Evolutionary conservation across 1,284 basidiomycete species (phyloP).

Genomic region (Tilletia horrida): DNA sequence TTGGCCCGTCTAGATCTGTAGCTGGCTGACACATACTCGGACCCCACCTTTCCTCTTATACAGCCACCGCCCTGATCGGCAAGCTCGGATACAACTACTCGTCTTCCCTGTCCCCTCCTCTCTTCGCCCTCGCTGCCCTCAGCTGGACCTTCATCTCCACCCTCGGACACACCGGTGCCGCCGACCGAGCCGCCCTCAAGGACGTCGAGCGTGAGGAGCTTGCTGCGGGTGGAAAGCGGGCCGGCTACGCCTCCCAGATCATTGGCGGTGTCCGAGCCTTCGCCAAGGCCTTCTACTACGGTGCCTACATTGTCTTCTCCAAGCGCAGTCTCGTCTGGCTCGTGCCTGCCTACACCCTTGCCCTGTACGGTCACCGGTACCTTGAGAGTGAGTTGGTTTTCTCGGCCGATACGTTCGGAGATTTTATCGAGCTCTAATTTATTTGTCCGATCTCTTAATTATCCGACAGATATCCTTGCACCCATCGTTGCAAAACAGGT

Average conservation of each 20-base stretch:
- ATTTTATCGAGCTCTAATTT: no score
- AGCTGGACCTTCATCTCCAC: slow-evolving; percentile 45
- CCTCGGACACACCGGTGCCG: slow-evolving; percentile 31
- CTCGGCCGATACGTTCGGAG: no score
- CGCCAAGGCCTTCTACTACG: slow-evolving; percentile 52
- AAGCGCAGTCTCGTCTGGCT: slow-evolving; percentile 55
- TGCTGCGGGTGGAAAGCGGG: slow-evolving; percentile 21
- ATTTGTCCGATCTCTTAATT: no score
- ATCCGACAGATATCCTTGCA: slow-evolving; percentile 40
- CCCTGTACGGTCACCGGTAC: slow-evolving; percentile 56
- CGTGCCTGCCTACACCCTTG: slow-evolving; percentile 52
- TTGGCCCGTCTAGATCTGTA: neutral
- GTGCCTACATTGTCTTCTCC: slow-evolving; percentile 47
- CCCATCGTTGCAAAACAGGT: slow-evolving; percentile 54
- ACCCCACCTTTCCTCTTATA: neutral
- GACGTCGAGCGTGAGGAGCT: slow-evolving; percentile 23
- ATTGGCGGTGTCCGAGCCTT: slow-evolving; percentile 42
- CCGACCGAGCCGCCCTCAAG: slow-evolving; percentile 18
- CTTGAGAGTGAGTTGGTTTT: slow-evolving; percentile 42
- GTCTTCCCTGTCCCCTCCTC: slow-evolving; percentile 48
- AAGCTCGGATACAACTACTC: slow-evolving; percentile 56
- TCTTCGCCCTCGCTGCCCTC: slow-evolving; percentile 46
- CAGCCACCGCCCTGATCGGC: slow-evolving; percentile 50
- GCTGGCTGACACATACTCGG: neutral
- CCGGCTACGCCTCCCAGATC: slow-evolving; percentile 26